Evolutionary conservation across 495 filamentous ascomycete species (phyloP).

Genomic region (Penicillium parvum): DNA sequence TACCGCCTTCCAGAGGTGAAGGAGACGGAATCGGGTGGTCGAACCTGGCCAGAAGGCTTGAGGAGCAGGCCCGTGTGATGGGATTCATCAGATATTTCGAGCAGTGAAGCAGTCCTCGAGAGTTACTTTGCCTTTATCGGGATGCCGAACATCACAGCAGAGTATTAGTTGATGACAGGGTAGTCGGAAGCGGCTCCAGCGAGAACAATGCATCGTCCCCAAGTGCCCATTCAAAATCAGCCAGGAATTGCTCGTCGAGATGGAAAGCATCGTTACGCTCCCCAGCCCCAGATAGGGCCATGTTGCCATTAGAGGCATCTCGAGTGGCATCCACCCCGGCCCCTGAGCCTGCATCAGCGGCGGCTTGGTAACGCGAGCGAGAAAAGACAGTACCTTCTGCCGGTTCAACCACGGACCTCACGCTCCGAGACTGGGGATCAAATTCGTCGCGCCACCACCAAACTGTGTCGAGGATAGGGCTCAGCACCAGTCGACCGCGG

Average conservation of each 20-base stretch:
- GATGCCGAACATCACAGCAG: constrained; percentile 5
- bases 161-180: constrained; percentile 18
- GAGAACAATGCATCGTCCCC: constrained; percentile 29
- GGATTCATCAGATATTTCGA: too few species aligned
- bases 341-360: constrained; percentile 10
- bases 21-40: too few species aligned
- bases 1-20: too few species aligned
- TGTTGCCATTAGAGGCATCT: constrained; percentile 5
- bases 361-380: constrained; percentile 1
- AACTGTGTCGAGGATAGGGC: constrained; percentile 41
- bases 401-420: constrained; percentile 8
- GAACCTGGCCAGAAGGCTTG: too few species aligned
- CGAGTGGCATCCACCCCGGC: constrained; percentile 11
- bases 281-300: neutral
- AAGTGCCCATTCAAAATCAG: constrained; percentile 39
- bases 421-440: constrained; percentile 25
- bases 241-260: constrained; percentile 37
- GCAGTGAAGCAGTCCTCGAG: too few species aligned
- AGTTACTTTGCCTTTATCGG: too few species aligned
- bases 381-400: constrained; percentile 13
- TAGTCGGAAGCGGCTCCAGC: constrained; percentile 16
- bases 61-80: too few species aligned
- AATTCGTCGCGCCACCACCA: constrained; percentile 52
- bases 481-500: constrained; percentile 38
- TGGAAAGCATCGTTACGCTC: constrained; percentile 21